A percentile compares a stretch with the other conserved stretches of the same genome.
Evolutionary conservation across 805 yeast species (phyloP).

Genomic region (Candida insectorum): DNA sequence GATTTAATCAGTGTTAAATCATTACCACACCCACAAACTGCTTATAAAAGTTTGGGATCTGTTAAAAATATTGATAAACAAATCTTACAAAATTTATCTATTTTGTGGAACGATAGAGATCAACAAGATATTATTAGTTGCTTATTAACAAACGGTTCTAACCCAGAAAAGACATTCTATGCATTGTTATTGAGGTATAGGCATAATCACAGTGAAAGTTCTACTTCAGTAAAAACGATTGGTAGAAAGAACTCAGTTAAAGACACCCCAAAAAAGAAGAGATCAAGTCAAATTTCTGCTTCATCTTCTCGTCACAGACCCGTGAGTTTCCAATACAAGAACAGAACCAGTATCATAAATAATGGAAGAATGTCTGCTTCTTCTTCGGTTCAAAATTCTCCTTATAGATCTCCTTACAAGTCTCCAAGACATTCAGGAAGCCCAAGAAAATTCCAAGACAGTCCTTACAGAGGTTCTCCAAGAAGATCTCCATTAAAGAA

Average conservation of each 20-base stretch:
- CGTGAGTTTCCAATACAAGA: constrained; percentile 40
- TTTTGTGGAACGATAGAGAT: constrained; percentile 55
- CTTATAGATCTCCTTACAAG: constrained; percentile 20
- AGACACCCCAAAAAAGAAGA: constrained; percentile 24
- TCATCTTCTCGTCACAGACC: constrained; percentile 33
- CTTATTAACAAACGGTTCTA: constrained; percentile 36
- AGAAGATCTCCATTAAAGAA: constrained; percentile 14
- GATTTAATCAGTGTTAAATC: constrained; percentile 43
- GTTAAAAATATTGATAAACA: constrained; percentile 48
- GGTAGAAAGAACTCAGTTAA: constrained; percentile 17
- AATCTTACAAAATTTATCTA: constrained; percentile 52
- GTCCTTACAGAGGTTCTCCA: constrained; percentile 17
- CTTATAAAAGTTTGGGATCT: constrained; percentile 47
- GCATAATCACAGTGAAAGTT: constrained; percentile 34
- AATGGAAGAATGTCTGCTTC: constrained; percentile 24
- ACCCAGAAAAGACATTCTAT: constrained; percentile 45
- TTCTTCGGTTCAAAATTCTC: constrained; percentile 33
- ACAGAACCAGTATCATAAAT: constrained; percentile 18
- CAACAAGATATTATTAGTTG: constrained; percentile 36
- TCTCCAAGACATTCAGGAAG: constrained; percentile 10
- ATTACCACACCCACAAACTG: constrained; percentile 55
- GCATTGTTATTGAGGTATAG: constrained; percentile 44
- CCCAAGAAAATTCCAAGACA: constrained; percentile 13
- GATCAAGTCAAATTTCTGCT: constrained; percentile 31
- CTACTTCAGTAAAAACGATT: constrained; percentile 8